phyloP scores from a whole-genome alignment of 331 rosid genomes.

The Malus hybrid region DNA sequence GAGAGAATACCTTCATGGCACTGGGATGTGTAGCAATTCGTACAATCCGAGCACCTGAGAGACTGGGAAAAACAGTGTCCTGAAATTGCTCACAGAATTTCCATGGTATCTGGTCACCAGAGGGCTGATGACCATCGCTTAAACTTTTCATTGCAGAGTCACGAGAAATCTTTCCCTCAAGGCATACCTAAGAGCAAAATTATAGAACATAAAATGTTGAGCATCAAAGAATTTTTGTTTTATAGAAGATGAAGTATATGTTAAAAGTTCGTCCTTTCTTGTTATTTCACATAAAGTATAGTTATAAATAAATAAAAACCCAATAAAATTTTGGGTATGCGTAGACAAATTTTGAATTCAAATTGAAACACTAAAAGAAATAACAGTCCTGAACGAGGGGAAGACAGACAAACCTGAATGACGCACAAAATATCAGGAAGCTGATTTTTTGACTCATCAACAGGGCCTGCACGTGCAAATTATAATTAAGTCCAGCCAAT shows the following conservation, averaged over 20 bases:
- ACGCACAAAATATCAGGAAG: conserved; percentile 98
- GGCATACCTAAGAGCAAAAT: conserved; percentile 48
- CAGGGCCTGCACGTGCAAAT: conserved; percentile 64
- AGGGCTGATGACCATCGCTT: conserved; percentile 79
- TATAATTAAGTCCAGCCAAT: conserved; percentile 11
- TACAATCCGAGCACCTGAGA: conserved; percentile 94
- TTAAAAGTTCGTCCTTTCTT: not conserved
- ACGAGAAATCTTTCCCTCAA: conserved; percentile 92
- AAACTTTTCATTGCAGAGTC: conserved; percentile 71
- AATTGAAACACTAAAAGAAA: not conserved
- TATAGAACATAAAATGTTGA: not conserved
- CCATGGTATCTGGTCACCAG: conserved; percentile 97
- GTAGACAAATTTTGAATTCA: not conserved
- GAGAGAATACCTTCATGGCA: conserved; percentile 67
- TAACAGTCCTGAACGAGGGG: not conserved
- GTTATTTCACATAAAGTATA: not conserved
- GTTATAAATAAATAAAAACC: not conserved
- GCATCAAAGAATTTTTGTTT: not conserved
- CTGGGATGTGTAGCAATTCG: conserved; percentile 98
- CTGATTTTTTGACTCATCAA: conserved; percentile 80
- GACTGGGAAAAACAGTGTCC: conserved; percentile 76
- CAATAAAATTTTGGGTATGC: not conserved
- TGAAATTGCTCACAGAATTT: conserved; percentile 91
- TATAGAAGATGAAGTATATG: not conserved
- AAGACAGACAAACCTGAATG: conserved; percentile 62